Conservation (phyloP, 306 rosid genomes). For the Hylodesmum podocarpum region DNA sequence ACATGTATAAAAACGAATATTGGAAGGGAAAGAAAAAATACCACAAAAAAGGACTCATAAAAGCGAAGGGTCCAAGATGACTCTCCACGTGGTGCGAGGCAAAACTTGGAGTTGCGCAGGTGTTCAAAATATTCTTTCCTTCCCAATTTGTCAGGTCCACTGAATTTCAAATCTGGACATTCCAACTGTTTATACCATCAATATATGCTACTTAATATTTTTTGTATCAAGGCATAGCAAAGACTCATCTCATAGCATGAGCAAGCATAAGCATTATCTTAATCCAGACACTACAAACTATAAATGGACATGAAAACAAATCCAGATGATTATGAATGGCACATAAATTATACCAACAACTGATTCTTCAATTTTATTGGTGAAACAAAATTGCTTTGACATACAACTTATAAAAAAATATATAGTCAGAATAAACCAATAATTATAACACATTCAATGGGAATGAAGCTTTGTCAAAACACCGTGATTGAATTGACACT, state of each 20-base stretch:
- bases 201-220: constrained; percentile 34
- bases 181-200: constrained; percentile 82
- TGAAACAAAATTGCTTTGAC: not conserved
- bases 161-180: constrained; percentile 93
- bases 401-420: not conserved
- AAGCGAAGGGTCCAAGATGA: constrained; percentile 98
- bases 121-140: constrained; percentile 84
- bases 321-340: not conserved
- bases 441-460: not conserved
- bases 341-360: not conserved
- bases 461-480: not conserved
- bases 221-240: constrained; percentile 3
- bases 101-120: constrained; percentile 81
- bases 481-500: not conserved
- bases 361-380: not conserved
- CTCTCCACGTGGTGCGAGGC: constrained; percentile 97
- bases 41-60: constrained; percentile 95
- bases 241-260: constrained; percentile 27
- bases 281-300: not conserved
- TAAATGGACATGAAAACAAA: not conserved
- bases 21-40: constrained; percentile 35
- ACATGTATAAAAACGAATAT: not conserved
- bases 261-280: not conserved
- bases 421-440: constrained; percentile 1
- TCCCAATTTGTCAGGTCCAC: constrained; percentile 74